Evolutionary conservation across 495 filamentous ascomycete species (phyloP).

Genomic region (Hypoxylon lienhwacheense): DNA sequence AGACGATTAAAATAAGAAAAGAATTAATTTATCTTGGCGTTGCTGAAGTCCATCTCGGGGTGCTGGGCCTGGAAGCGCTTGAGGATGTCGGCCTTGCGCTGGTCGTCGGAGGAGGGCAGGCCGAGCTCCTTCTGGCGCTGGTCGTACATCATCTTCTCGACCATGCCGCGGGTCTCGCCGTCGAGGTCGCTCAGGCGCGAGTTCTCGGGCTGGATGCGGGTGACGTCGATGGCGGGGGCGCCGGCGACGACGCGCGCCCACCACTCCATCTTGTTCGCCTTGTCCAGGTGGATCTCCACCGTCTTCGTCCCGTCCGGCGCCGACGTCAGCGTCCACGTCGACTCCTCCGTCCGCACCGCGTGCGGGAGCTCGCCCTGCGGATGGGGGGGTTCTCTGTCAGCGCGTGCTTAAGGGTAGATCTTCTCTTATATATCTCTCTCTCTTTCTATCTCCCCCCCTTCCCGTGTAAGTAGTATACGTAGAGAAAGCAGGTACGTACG

Average conservation of each 20-base stretch:
- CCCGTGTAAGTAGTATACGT: not conserved
- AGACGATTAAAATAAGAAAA: too few relatives aligned
- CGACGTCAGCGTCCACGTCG: conserved; percentile 88
- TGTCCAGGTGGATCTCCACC: conserved; percentile 89
- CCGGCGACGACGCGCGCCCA: conserved; percentile 87
- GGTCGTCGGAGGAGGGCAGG: conserved; percentile 83
- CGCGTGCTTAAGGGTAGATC: not conserved
- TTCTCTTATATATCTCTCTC: not conserved
- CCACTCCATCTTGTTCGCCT: conserved; percentile 97
- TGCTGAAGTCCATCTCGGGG: conserved; percentile 81
- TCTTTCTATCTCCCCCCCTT: not conserved
- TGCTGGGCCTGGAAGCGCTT: conserved; percentile 80
- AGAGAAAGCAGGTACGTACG: conserved; percentile 50
- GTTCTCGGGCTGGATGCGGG: conserved; percentile 92
- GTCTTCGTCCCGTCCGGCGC: conserved; percentile 67
- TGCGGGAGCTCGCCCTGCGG: conserved; percentile 81
- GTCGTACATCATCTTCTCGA: conserved; percentile 99
- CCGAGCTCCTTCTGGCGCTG: conserved; percentile 94
- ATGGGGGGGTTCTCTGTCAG: not conserved
- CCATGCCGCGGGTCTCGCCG: conserved; percentile 95
- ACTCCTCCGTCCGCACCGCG: conserved; percentile 77
- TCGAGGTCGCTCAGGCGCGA: conserved; percentile 88
- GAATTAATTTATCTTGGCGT: conserved; percentile 69
- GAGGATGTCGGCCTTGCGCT: conserved; percentile 88
- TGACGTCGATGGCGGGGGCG: conserved; percentile 88